Percentiles rank a stretch among this genome's conserved stretches.
These are phyloP conservation scores for Talaromyces liani DNA, from an alignment of 495 filamentous ascomycete genomes.

Conservation along the genomic window DNA sequence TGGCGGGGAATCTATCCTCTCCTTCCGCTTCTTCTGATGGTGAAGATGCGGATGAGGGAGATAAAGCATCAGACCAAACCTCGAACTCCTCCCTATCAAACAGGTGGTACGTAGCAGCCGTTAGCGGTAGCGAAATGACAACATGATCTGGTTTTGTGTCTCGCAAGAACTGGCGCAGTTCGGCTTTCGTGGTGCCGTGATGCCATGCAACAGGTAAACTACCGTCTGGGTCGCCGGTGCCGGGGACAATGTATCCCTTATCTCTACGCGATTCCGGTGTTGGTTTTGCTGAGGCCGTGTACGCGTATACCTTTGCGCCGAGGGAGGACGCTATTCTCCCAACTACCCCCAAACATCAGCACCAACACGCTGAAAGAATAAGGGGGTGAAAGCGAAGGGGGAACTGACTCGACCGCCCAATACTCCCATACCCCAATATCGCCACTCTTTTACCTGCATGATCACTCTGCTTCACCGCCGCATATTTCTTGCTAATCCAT, in stretches of 20 bases:
- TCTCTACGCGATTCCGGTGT: constrained; percentile 48
- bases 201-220: constrained; percentile 59
- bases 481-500: constrained; percentile 22
- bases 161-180: constrained; percentile 51
- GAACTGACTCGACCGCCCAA: constrained; percentile 58
- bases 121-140: constrained; percentile 60
- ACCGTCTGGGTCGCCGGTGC: constrained; percentile 66
- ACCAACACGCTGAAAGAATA: background rate
- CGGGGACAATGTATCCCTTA: constrained; percentile 55
- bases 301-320: constrained; percentile 23
- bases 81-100: constrained; percentile 53
- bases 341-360: constrained; percentile 21
- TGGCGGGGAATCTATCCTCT: constrained; percentile 14
- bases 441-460: constrained; percentile 54
- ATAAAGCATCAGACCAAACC: constrained; percentile 32
- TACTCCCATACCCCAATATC: constrained; percentile 79
- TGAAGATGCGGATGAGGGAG: background rate
- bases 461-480: constrained; percentile 27
- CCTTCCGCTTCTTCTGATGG: constrained; percentile 12
- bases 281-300: background rate
- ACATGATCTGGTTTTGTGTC: constrained; percentile 57
- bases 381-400: background rate
- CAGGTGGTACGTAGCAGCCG: constrained; percentile 48
- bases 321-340: constrained; percentile 68
- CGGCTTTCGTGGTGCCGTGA: constrained; percentile 46